Base-by-base conservation (phyloP, 176 grass and related monocot genomes). In the Oryza glaberrima region DNA sequence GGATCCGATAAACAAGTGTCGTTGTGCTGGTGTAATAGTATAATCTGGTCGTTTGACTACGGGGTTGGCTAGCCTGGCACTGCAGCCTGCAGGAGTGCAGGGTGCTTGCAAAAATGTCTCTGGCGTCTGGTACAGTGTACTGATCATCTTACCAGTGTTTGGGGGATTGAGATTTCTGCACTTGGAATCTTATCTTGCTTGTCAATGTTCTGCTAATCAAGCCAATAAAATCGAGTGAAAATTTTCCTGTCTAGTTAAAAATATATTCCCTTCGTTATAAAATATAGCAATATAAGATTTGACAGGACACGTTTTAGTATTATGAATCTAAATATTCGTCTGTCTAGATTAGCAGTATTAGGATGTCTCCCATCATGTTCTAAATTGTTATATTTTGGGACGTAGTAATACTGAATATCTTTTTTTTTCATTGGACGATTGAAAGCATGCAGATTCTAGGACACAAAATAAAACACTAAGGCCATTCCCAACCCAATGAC, bases 41-140 rank as follows among this genome's bases (percentile, higher is more conserved):
- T 88, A 80, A 61, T 75, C 76, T 2, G 63, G 63, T 60, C 25
- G 75, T 75, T 80, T 84, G 87, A 89, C 87, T 1, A 80, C 36
- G 45, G 9, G 19, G 2, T 63, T 63, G 22, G 58, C 58, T 63
- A 69, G 77, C 70, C 76, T 84, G 70, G 82, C 77, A 7, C 36
- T 58, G 77, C 72, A 40, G 52, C 7, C 25, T 28, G 73, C 83
- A 40, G 38, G 38, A 40, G 5, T 40, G 38, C 38, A 13, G 65
- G 71, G 44, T 67, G 49, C 10, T 61, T 69, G n/a, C 30, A 20
- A 38, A 36, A 58, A 69, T 76, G 70, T 85, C 64, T 49, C 47
- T 10, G 70, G 70, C 48, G 48, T 34, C 3, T 9, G 76, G 75
- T 84, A 72, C 75, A 35, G 69, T 13, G 67, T 13, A 58, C 68